A percentile compares a stretch with the other conserved stretches of the same genome.
phyloP scores from a whole-genome alignment of 345 rosid species.

The Schrenkiella parvula region DNA sequence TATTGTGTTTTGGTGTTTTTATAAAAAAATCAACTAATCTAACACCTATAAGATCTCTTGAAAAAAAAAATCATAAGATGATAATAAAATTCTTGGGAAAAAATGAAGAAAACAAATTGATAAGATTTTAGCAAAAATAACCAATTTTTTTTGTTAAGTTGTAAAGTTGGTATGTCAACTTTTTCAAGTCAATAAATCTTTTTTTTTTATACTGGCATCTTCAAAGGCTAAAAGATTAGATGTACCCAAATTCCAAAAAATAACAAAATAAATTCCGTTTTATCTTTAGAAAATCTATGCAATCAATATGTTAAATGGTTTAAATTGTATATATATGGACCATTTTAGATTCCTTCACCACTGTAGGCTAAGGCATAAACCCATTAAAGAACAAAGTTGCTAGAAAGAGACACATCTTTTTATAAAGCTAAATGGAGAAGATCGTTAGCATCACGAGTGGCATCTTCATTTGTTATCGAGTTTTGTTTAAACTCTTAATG shows the following conservation, averaged over 20 bases:
- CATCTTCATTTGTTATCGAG: constrained; percentile 18
- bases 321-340: constrained; percentile 16
- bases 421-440: constrained; percentile 22
- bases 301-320: neutral
- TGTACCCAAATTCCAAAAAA: neutral
- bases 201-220: constrained; percentile 1
- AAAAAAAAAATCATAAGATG: neutral
- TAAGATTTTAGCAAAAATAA: no score
- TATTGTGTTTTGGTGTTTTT: no score
- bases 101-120: neutral
- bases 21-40: no score
- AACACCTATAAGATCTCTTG: neutral
- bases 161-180: neutral
- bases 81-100: neutral
- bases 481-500: neutral
- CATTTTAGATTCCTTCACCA: constrained; percentile 22
- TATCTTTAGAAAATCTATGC: constrained; percentile 2
- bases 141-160: no score
- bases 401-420: constrained; percentile 17
- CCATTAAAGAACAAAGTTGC: constrained; percentile 20
- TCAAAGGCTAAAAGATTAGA: neutral
- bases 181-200: neutral
- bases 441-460: constrained; percentile 34
- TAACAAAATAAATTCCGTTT: neutral
- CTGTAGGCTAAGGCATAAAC: constrained; percentile 11